Evolutionary conservation across 805 yeast species (phyloP), one percentile per base, ranked within the genome.

Genomic region (Lipomyces orientalis): DNA sequence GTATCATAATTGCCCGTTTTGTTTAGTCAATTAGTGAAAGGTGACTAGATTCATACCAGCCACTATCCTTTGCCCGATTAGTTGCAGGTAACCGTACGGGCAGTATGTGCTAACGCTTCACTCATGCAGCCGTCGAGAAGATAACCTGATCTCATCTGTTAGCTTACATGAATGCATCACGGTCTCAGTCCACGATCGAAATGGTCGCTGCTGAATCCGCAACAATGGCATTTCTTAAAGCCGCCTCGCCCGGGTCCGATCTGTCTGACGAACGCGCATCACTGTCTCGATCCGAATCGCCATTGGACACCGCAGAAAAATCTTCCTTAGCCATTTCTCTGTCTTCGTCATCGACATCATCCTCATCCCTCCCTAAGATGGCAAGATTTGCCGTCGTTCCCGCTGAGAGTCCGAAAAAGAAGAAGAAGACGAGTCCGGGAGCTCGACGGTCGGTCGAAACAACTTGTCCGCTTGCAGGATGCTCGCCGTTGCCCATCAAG

Each of bases 401-500:
- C 16, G 6, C 29, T 25, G 2, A 25, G 29, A 25, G 29, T 25
- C 29, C 29, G 3, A 25, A 25, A 3, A 25, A 25, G 29, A 43
- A 14, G 49, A 43, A 5, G 49, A 43, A 43, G 22, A 43, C 49
- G 25, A 19, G 6, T 43, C 22, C 49, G 25, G n/a, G n/a, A 19
- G 22, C 22, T 43, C 19, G 49, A n/a, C 49, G 22, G 49, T 8
- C 49, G n/a, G 49, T 43, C 10, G 49, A 43, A 22, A 43, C 49
- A 43, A 16, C 49, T 16, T 43, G 49, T 43, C 49, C 49, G 7
- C 22, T 43, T n/a, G 5, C 4, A 43, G 49, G 49, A n/a, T 43
- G 49, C 49, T 43, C 49, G 49, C 49, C 49, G 9, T n/a, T 43
- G 49, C 49, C 49, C n/a, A 43, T 43, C 49, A 43, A 43, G 49